Base-by-base conservation (phyloP, 768 basidiomycete genomes). In the Saitozyma podzolica region DNA sequence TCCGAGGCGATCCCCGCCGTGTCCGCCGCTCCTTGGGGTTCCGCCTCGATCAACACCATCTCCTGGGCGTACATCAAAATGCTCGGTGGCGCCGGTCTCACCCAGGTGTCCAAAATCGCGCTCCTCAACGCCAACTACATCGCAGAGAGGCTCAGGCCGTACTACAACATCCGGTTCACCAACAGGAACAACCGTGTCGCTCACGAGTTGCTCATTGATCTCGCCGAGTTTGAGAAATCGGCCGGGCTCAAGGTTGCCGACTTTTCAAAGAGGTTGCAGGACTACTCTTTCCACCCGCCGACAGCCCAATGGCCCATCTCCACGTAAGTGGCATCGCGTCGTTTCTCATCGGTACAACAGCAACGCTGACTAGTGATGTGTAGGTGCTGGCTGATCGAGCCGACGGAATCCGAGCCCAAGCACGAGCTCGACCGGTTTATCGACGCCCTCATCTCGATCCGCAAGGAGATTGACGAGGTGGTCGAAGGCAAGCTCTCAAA, bases 1-100 rank as follows among this genome's bases (percentile, higher is more conserved):
- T 77, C 82, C n/a, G 80, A 85, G 54, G 86, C 89, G 1, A 97
- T 99, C 65, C 83, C 88, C 40, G 90, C 96, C 7, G 89, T 98
- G 51, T 87, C 95, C 9, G 91, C 91, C 0, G 92, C 90, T 1
- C 96, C 93, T 0, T 98, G 87, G 76, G 95, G 96, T 50, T 94
- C 92, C 67, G 91, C 96, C 3, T 94, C 92, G 8, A 93, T 99
- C 72, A 87, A 91, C 52, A 84, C 94, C 64, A 97, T 98, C 72
- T 97, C 94, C 0, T 98, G 95, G 94, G 95, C 96, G 11, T 99
- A 96, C 80, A 91, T 96, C 84, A 95, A 91, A 82, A 98, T 99
- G 96, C 86, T 99, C n/a, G 96, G 96, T 37, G 95, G 94, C 8
- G 82, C 86, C 59, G 96, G 96, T 8, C 85, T 99, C 37, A 85